These are phyloP conservation scores for Magnusiomyces fungicola DNA, from an alignment of 1,139 yeast genomes.

Conservation along the genomic window DNA sequence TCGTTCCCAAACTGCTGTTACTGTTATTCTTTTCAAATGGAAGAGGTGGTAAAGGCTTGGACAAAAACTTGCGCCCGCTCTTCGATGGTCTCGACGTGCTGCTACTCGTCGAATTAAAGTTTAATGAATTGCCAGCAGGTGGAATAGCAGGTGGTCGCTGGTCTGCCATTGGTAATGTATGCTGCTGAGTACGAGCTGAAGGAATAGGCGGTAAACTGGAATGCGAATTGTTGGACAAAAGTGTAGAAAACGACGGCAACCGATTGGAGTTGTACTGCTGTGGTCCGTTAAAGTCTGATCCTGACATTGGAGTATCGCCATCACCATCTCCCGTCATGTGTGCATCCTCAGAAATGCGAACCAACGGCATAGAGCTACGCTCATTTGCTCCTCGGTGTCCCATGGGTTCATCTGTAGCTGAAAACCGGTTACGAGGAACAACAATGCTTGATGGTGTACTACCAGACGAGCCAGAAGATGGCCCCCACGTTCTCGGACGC, in stretches of 20 bases:
- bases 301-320: slow-evolving; percentile 4
- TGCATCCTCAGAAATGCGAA: slow-evolving; percentile 26
- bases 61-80: slow-evolving; percentile 8
- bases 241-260: slow-evolving; percentile 9
- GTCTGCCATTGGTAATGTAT: slow-evolving; percentile 23
- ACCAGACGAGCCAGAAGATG: slow-evolving; percentile 17
- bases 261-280: not conserved
- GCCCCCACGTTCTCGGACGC: slow-evolving; percentile 32
- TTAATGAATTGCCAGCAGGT: slow-evolving; percentile 20
- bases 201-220: slow-evolving; percentile 6
- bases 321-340: slow-evolving; percentile 25
- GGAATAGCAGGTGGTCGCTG: slow-evolving; percentile 26
- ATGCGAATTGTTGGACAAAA: slow-evolving; percentile 3
- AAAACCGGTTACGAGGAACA: slow-evolving; percentile 18
- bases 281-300: not conserved
- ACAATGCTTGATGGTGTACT: not conserved
- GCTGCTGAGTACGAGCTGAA: slow-evolving; percentile 26
- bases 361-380: slow-evolving; percentile 25
- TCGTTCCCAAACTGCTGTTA: slow-evolving; percentile 2
- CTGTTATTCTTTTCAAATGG: slow-evolving; percentile 22
- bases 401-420: slow-evolving; percentile 23
- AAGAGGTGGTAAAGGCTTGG: slow-evolving; percentile 31
- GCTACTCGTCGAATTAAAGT: slow-evolving; percentile 6
- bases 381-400: slow-evolving; percentile 18
- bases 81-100: not conserved